Evolutionary conservation across 192 early-diverging fungal species (phyloP).

Genomic region (Entomortierella lignicola): DNA sequence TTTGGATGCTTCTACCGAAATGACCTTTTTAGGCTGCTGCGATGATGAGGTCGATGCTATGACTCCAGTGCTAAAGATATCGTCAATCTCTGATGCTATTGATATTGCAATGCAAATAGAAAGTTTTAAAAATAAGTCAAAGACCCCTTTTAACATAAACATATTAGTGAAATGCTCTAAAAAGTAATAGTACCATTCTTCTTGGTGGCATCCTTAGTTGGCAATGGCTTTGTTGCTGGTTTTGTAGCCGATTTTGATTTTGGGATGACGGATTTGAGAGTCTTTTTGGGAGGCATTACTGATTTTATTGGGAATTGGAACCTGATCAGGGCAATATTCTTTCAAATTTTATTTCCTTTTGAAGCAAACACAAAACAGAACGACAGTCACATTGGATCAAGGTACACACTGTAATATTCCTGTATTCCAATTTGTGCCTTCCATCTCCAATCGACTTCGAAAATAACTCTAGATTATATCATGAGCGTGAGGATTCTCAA

Average conservation of each 20-base stretch:
- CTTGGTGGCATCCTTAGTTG: slow-evolving; percentile 20
- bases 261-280: slow-evolving; percentile 36
- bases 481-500: slow-evolving; percentile 32
- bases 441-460: neutral
- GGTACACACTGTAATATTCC: neutral
- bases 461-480: neutral
- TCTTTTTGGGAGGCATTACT: slow-evolving; percentile 47
- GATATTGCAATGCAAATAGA: slow-evolving; percentile 1
- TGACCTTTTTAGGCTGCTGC: neutral
- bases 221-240: neutral
- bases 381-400: neutral
- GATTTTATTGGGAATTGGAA: neutral
- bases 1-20: neutral
- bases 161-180: neutral
- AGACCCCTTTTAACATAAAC: neutral
- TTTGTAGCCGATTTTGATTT: slow-evolving; percentile 15
- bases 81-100: slow-evolving; percentile 46
- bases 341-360: slow-evolving; percentile 9
- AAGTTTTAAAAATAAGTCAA: neutral
- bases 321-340: slow-evolving; percentile 13
- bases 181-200: slow-evolving; percentile 3
- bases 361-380: neutral
- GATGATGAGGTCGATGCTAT: slow-evolving; percentile 14
- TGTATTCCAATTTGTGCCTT: neutral
- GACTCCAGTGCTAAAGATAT: slow-evolving; percentile 46